Conservation (phyloP, 768 basidiomycete genomes). For the Trametes coccinea region DNA sequence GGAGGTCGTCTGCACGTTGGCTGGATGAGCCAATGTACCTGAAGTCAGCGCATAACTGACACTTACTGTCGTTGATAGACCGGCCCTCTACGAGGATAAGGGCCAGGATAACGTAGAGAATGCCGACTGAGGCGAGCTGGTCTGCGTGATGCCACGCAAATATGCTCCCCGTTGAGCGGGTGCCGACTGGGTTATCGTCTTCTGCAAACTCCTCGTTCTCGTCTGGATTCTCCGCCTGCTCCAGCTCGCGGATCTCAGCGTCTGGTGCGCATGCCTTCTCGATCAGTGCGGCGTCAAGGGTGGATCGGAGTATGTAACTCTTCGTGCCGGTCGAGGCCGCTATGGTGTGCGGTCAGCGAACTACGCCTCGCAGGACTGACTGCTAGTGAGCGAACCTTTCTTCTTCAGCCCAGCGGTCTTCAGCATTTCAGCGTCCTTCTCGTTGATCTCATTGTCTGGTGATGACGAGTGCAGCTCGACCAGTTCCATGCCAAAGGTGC, state of each 20-base stretch:
- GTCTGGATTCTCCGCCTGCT: conserved; percentile 49
- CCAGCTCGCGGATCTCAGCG: conserved; percentile 42
- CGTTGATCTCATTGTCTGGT: conserved; percentile 51
- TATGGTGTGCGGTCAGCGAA: conserved; percentile 21
- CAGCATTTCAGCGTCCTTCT: conserved; percentile 47
- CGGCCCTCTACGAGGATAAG: conserved; percentile 83
- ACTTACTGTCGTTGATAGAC: conserved; percentile 72
- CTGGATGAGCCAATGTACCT: not conserved
- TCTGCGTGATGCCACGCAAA: conserved; percentile 71
- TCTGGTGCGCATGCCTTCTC: conserved; percentile 57
- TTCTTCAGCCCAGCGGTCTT: conserved; percentile 61
- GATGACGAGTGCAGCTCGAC: conserved; percentile 71
- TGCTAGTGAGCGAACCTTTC: conserved; percentile 47
- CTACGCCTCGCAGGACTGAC: too few species aligned
- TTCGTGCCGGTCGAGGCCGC: conserved; percentile 65
- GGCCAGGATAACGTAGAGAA: conserved; percentile 80
- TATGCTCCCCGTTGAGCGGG: conserved; percentile 62
- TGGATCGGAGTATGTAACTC: conserved; percentile 82
- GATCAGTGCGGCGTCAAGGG: conserved; percentile 61
- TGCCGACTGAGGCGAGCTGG: conserved; percentile 67
- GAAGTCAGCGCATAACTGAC: not conserved
- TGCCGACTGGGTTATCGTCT: conserved; percentile 46
- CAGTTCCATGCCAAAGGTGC: conserved; percentile 82
- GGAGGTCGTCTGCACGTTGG: conserved; percentile 63
- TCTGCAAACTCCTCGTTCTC: conserved; percentile 48